phyloP scores from a whole-genome alignment of 2,329 filamentous ascomycete genomes.

The Phaeosphaeriaceae sp. region DNA sequence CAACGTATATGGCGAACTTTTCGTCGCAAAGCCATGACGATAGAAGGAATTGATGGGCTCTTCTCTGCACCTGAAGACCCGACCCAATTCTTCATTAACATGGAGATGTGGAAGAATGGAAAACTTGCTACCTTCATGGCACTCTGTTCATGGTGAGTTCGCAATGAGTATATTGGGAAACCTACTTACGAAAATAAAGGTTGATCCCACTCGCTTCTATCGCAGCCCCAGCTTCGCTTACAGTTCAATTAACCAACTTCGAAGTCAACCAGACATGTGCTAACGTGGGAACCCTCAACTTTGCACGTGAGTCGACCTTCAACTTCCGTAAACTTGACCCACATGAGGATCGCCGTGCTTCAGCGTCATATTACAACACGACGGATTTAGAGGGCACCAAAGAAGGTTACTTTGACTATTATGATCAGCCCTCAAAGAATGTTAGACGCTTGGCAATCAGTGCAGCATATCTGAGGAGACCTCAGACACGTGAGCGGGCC shows the following conservation, averaged over 20 bases:
- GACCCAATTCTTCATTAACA: slow-evolving; percentile 39
- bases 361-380: slow-evolving; percentile 44
- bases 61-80: slow-evolving; percentile 47
- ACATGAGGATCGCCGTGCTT: slow-evolving; percentile 25
- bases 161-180: background rate
- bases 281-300: slow-evolving; percentile 39
- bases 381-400: slow-evolving; percentile 32
- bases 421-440: slow-evolving; percentile 46
- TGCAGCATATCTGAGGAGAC: slow-evolving; percentile 41
- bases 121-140: slow-evolving; percentile 48
- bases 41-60: slow-evolving; percentile 46
- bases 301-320: slow-evolving; percentile 36
- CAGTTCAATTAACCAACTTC: slow-evolving; percentile 33
- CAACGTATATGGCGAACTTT: slow-evolving; percentile 49
- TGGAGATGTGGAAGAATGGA: slow-evolving; percentile 45
- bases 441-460: slow-evolving; percentile 39
- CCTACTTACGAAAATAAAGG: slow-evolving; percentile 21
- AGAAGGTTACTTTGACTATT: slow-evolving; percentile 45
- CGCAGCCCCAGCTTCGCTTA: slow-evolving; percentile 44
- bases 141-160: slow-evolving; percentile 40
- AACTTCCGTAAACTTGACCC: slow-evolving; percentile 37
- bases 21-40: slow-evolving; percentile 45
- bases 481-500: slow-evolving; percentile 32
- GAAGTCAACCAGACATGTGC: slow-evolving; percentile 25
- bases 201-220: slow-evolving; percentile 48